Percentiles rank a stretch among this genome's conserved stretches.
These are phyloP conservation scores for Oxyria digyna DNA, from an alignment of 148 eudicot species.

Conservation along the genomic window DNA sequence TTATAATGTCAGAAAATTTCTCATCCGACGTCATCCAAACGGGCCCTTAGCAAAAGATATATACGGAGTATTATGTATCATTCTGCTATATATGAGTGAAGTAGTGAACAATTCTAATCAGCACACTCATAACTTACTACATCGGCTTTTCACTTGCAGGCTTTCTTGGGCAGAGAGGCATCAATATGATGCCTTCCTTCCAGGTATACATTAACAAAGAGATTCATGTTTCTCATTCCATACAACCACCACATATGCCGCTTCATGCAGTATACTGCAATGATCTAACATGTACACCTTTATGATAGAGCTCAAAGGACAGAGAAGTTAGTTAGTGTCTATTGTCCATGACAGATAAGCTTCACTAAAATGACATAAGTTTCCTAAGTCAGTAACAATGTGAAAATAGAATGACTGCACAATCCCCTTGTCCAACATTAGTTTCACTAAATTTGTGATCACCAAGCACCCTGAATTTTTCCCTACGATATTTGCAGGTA, in stretches of 20 bases:
- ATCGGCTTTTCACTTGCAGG: constrained; percentile 10
- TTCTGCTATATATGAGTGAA: background rate
- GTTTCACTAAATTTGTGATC: background rate
- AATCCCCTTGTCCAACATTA: too few species aligned
- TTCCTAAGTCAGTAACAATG: background rate
- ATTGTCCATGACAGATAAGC: background rate
- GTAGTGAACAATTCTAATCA: background rate
- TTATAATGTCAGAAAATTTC: too few species aligned
- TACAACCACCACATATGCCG: background rate
- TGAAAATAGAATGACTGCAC: too few species aligned
- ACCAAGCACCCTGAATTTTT: background rate
- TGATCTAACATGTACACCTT: background rate
- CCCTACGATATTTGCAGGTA: constrained; percentile 10
- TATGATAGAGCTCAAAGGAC: background rate
- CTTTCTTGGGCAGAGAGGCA: constrained; percentile 49
- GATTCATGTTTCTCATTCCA: background rate
- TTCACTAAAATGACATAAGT: background rate
- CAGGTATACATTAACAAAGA: constrained; percentile 18
- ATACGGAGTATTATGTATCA: background rate
- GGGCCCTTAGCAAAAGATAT: too few species aligned
- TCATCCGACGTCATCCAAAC: too few species aligned
- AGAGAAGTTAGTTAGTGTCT: background rate
- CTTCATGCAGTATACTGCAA: background rate
- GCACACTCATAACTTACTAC: background rate
- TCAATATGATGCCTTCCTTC: constrained; percentile 32